These are phyloP conservation scores for Lablab purpureus DNA, from an alignment of 306 rosid species.

Conservation along the genomic window DNA sequence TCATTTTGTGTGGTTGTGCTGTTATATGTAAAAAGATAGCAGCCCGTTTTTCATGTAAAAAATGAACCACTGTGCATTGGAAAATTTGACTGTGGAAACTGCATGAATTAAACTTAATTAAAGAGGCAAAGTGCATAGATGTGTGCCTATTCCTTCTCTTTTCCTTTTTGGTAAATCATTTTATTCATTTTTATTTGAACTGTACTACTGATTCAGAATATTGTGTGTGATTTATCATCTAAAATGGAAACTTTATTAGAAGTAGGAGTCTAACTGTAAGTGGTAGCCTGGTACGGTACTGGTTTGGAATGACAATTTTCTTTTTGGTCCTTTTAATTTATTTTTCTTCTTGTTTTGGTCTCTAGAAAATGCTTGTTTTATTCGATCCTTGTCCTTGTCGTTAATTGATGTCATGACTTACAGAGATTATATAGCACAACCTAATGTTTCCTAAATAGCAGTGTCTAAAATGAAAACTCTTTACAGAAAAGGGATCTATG, in stretches of 20 bases:
- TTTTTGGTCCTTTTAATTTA: not conserved
- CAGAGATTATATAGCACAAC: not conserved
- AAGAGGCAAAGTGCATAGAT: not conserved
- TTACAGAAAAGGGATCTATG: not conserved
- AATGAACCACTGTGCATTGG: not conserved
- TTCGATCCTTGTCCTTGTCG: not conserved
- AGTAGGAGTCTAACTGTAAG: not conserved
- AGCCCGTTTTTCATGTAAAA: slow-evolving; percentile 23
- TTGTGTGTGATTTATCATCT: slow-evolving; percentile 1
- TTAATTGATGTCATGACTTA: not conserved
- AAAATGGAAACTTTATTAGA: not conserved
- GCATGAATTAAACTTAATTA: slow-evolving; percentile 27
- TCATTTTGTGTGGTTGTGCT: slow-evolving; percentile 32
- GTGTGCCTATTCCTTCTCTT: not conserved
- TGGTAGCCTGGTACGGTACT: not conserved
- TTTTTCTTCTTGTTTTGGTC: not conserved
- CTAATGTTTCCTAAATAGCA: not conserved
- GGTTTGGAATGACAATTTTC: slow-evolving; percentile 11
- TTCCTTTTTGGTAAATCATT: slow-evolving; percentile 19
- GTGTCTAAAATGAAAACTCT: not conserved
- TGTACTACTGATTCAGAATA: slow-evolving; percentile 11
- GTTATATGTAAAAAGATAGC: slow-evolving; percentile 33
- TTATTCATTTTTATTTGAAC: slow-evolving; percentile 13
- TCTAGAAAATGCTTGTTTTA: not conserved
- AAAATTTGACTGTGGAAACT: not conserved